Percentiles rank a stretch among this genome's conserved stretches.
Evolutionary conservation across 306 rosid genomes (phyloP).

Genomic region (Citrullus amarus): DNA sequence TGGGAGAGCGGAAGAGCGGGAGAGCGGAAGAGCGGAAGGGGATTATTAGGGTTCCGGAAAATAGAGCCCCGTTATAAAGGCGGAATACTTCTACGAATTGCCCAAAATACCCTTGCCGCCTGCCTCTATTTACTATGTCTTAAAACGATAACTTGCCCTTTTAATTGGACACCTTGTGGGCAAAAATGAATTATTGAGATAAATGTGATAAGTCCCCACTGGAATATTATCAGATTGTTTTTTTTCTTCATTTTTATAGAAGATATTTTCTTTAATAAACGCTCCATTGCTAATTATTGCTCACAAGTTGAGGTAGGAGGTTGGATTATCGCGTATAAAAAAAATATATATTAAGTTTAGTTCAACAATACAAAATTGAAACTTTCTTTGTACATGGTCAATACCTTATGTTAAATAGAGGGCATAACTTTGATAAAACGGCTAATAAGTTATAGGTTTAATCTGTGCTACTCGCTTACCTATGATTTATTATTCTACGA

Average conservation of each 20-base stretch:
- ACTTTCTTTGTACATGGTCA: too few relatives aligned
- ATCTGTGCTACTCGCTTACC: fast-evolving
- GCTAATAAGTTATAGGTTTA: too few relatives aligned
- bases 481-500: too few relatives aligned
- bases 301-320: too few relatives aligned
- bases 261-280: too few relatives aligned
- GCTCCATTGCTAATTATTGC: too few relatives aligned
- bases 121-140: background rate
- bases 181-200: background rate
- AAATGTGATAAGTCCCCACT: background rate
- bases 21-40: background rate
- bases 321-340: too few relatives aligned
- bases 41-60: conserved; percentile 13
- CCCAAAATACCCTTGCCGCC: conserved; percentile 8
- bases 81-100: background rate
- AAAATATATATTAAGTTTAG: too few relatives aligned
- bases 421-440: too few relatives aligned
- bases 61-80: background rate
- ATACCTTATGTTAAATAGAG: too few relatives aligned
- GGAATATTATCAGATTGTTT: background rate
- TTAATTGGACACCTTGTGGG: background rate
- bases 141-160: background rate
- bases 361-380: too few relatives aligned
- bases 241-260: too few relatives aligned
- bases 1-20: conserved; percentile 4